Evolutionary conservation across 1,284 basidiomycete genomes (phyloP), one percentile per base, ranked within the genome.

Genomic region (Ganoderma resinaceum): DNA sequence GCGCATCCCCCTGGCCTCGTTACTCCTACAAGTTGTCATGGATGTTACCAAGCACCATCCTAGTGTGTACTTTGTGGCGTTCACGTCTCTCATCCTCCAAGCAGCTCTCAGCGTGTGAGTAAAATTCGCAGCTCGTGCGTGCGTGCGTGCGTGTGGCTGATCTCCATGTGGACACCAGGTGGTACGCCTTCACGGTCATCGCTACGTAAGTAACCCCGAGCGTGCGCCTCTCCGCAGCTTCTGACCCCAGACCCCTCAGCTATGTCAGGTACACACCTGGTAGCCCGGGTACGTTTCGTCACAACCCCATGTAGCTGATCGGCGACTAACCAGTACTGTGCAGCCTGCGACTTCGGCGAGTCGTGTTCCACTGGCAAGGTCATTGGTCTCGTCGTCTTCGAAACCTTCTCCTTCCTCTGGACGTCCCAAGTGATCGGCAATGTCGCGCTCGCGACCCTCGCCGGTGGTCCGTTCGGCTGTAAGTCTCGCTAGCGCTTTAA

Each of bases 391-490:
- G 86, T 95, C 67, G 89, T 95, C 77, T 96, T 88, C 75, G 87
- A 89, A 68, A 89, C 90, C 0, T 95, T 95, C 80, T 90, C 90
- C n/a, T 95, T 89, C 81, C 84, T 94, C 55, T 95, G 94, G 93
- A 91, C 89, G 12, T 92, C 91, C 0, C 91, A 92, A 80, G 93
- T 95, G 37, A 87, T 94, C 55, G 88, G 88, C 46, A 96, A 96
- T 75, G 88, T 96, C 46, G 86, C 92, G 1, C 84, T 96, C 29
- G 88, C 91, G 26, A 95, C 94, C 2, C 86, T 95, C 52, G 92
- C 93, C 8, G 95, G 95, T 43, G 88, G 89, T n/a, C 82, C 86
- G 2, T 89, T 83, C 72, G 88, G 87, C 65, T 81, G 86, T 85
- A 71, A 72, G 84, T 78, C 33, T 52, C n/a, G 14, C 23, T 26